Evolutionary conservation across 306 rosid species (phyloP).

Genomic region (Vigna mungo): DNA sequence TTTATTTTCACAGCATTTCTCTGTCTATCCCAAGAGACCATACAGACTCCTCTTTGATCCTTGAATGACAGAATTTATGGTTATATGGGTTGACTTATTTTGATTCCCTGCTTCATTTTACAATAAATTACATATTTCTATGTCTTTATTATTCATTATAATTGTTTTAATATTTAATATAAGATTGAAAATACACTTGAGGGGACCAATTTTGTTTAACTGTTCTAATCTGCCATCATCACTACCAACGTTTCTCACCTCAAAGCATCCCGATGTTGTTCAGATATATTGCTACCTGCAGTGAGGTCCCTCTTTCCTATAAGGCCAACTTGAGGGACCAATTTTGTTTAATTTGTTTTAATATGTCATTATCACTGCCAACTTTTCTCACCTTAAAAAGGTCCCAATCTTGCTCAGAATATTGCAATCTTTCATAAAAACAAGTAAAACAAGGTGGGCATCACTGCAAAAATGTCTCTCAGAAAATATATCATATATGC

Average conservation of each 20-base stretch:
- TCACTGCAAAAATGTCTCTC: too few species aligned
- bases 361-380: slow-evolving; percentile 50
- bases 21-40: too few species aligned
- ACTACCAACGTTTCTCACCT: slow-evolving; percentile 24
- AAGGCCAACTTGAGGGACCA: slow-evolving; percentile 67
- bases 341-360: slow-evolving; percentile 25
- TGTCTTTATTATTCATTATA: too few species aligned
- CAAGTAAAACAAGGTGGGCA: not conserved
- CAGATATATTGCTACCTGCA: not conserved
- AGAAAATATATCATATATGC: too few species aligned
- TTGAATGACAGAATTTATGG: too few species aligned
- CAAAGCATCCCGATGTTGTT: not conserved
- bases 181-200: too few species aligned
- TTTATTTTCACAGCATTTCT: too few species aligned
- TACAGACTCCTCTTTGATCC: too few species aligned
- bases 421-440: slow-evolving; percentile 16
- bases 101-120: too few species aligned
- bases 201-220: slow-evolving; percentile 56
- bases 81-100: too few species aligned
- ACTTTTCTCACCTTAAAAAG: not conserved
- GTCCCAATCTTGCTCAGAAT: not conserved
- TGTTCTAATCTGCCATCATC: slow-evolving; percentile 49
- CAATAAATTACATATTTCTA: too few species aligned
- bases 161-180: too few species aligned
- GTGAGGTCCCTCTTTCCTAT: slow-evolving; percentile 70